A percentile compares a stretch with the other conserved stretches of the same genome.
These are phyloP conservation scores for Puccinia coronata DNA, from an alignment of 1,284 basidiomycete genomes.

Conservation along the genomic window DNA sequence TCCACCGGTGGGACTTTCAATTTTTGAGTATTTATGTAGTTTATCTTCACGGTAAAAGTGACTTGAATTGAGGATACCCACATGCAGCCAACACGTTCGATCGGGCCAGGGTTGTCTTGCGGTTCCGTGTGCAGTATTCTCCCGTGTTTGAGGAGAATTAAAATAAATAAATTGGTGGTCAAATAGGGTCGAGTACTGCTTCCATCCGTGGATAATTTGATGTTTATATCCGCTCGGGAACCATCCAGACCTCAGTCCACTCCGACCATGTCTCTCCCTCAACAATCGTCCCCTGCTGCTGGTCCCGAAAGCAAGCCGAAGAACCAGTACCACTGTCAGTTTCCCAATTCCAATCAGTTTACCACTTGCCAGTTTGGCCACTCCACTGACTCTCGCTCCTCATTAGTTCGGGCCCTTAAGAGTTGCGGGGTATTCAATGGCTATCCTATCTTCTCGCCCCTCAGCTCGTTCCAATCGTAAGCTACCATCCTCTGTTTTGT, in stretches of 20 bases:
- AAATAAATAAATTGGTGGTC: too few relatives aligned
- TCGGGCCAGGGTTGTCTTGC: too few relatives aligned
- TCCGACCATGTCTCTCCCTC: background rate
- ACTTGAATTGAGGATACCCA: too few relatives aligned
- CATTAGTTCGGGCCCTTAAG: constrained; percentile 34
- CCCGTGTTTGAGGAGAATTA: too few relatives aligned
- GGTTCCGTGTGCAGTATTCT: too few relatives aligned
- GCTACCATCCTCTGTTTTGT: background rate
- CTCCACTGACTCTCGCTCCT: background rate
- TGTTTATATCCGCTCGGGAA: background rate
- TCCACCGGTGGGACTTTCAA: too few relatives aligned
- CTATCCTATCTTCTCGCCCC: constrained; percentile 29
- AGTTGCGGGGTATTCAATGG: constrained; percentile 17
- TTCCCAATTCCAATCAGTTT: background rate
- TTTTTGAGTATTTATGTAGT: too few relatives aligned
- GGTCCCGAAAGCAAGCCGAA: background rate
- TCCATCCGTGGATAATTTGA: too few relatives aligned
- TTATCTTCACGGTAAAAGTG: too few relatives aligned
- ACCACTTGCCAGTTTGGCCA: background rate
- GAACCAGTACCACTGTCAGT: constrained; percentile 39
- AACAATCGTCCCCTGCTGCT: background rate
- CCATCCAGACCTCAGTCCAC: background rate
- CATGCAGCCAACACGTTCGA: too few relatives aligned
- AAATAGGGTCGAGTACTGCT: too few relatives aligned
- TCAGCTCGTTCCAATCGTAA: constrained; percentile 21